Evolutionary conservation across 495 filamentous ascomycete genomes (phyloP).

Genomic region (Pseudomonodictys pantanalensis): DNA sequence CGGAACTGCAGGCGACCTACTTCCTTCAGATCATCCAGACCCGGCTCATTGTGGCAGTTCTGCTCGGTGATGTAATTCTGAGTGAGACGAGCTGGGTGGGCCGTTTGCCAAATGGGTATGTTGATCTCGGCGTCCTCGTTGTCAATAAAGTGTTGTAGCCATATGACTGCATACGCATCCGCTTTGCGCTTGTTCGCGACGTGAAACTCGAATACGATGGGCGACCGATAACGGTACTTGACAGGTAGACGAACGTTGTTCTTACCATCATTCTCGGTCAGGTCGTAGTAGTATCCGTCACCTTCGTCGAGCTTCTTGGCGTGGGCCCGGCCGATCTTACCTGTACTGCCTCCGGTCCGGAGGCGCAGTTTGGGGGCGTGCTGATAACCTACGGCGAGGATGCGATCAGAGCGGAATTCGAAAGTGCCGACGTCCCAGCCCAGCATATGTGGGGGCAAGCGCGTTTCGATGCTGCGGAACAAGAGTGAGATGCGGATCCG

Average conservation of each 20-base stretch:
- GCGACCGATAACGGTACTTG: slow-evolving; percentile 81
- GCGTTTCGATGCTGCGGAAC: slow-evolving; percentile 80
- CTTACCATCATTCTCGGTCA: slow-evolving; percentile 55
- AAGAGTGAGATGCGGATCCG: slow-evolving; percentile 85
- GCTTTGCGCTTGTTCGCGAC: slow-evolving; percentile 61
- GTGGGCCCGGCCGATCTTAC: slow-evolving; percentile 59
- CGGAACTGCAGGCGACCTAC: slow-evolving; percentile 78
- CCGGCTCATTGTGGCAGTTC: slow-evolving; percentile 60
- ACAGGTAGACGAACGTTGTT: slow-evolving; percentile 74
- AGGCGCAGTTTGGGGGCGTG: slow-evolving; percentile 65
- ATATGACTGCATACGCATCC: slow-evolving; percentile 73
- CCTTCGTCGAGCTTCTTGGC: slow-evolving; percentile 57
- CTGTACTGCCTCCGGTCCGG: slow-evolving; percentile 79
- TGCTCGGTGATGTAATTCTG: slow-evolving; percentile 87
- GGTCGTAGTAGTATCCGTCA: slow-evolving; percentile 65
- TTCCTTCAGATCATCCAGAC: slow-evolving; percentile 67
- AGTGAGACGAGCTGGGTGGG: slow-evolving; percentile 66
- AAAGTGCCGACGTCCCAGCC: slow-evolving; percentile 95
- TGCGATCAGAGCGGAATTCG: slow-evolving; percentile 69
- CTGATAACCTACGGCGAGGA: slow-evolving; percentile 59
- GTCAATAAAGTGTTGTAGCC: slow-evolving; percentile 82
- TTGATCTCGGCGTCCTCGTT: slow-evolving; percentile 71
- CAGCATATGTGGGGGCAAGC: slow-evolving; percentile 73
- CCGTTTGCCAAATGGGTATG: slow-evolving; percentile 82
- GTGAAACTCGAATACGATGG: slow-evolving; percentile 85